Percentiles rank a stretch among this genome's conserved stretches.
These are phyloP conservation scores for Mortierella sp. DNA, from an alignment of 371 early-diverging fungal genomes.

Conservation along the genomic window DNA sequence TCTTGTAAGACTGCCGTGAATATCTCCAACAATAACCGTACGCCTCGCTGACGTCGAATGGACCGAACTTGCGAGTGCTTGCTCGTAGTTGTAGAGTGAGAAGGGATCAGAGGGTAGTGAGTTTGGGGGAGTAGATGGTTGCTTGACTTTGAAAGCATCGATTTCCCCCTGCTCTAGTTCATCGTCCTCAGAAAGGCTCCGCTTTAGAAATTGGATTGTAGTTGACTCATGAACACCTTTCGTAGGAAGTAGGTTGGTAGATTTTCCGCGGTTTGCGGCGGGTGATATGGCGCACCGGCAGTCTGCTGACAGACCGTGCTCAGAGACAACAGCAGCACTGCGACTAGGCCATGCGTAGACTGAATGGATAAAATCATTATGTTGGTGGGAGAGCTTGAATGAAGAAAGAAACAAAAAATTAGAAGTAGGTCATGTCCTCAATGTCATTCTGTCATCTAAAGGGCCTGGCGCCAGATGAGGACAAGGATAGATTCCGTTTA, in stretches of 20 bases:
- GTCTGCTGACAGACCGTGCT: not conserved
- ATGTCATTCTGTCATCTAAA: no score
- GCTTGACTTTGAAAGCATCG: not conserved
- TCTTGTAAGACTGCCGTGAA: conserved; percentile 75
- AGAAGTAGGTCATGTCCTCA: no score
- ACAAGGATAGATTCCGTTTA: no score
- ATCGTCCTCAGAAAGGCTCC: not conserved
- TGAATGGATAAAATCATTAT: not conserved
- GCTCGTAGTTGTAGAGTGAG: conserved; percentile 32
- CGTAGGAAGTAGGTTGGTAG: not conserved
- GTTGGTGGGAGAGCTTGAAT: not conserved
- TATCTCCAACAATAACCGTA: conserved; percentile 78
- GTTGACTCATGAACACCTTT: not conserved
- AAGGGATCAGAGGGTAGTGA: conserved; percentile 36
- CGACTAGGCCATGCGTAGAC: not conserved
- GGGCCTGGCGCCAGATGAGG: no score
- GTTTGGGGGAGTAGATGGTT: conserved; percentile 34
- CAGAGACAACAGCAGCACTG: not conserved
- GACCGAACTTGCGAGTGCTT: not conserved
- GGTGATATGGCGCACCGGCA: not conserved
- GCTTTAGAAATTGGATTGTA: not conserved
- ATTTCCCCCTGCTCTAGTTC: not conserved
- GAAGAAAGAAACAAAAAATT: not conserved
- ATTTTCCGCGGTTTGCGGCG: not conserved
- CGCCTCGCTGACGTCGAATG: conserved; percentile 40